These are phyloP conservation scores for Candida verbasci DNA, from an alignment of 805 yeast species.

Conservation along the genomic window DNA sequence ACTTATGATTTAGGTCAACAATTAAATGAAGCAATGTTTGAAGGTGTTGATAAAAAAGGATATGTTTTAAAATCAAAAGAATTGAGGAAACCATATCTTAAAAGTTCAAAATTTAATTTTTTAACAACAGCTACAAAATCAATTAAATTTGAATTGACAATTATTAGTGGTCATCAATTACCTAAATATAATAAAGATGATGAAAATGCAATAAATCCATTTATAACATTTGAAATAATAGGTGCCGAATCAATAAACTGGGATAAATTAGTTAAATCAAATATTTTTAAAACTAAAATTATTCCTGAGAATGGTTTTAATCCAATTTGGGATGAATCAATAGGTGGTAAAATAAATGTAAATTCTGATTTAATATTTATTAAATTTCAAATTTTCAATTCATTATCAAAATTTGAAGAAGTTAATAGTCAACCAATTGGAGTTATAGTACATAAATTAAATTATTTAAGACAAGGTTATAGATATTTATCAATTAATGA, in stretches of 20 bases:
- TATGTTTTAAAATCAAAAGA: conserved; percentile 71
- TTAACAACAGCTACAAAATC: conserved; percentile 2
- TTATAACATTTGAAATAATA: conserved; percentile 54
- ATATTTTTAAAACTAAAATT: conserved; percentile 16
- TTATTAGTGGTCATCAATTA: conserved; percentile 82
- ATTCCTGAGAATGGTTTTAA: conserved; percentile 76
- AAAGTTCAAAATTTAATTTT: conserved; percentile 13
- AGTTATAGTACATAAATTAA: conserved; percentile 53
- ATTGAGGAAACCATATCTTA: conserved; percentile 34
- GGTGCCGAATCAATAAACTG: conserved; percentile 36
- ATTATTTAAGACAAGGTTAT: conserved; percentile 71
- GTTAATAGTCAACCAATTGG: conserved; percentile 40
- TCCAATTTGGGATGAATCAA: conserved; percentile 71
- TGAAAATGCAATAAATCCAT: conserved; percentile 51
- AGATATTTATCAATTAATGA: conserved; percentile 78
- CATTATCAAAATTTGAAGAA: conserved; percentile 8
- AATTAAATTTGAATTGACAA: conserved; percentile 21
- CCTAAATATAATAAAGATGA: conserved; percentile 62
- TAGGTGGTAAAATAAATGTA: conserved; percentile 39
- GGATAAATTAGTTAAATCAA: conserved; percentile 15
- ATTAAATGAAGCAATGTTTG: conserved; percentile 78
- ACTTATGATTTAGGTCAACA: conserved; percentile 87
- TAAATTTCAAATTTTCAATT: conserved; percentile 46
- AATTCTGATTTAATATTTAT: conserved; percentile 52
- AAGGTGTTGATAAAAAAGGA: conserved; percentile 56